Base-by-base conservation (phyloP, 2,329 filamentous ascomycete genomes). In the Cladophialophora chaetospira region DNA sequence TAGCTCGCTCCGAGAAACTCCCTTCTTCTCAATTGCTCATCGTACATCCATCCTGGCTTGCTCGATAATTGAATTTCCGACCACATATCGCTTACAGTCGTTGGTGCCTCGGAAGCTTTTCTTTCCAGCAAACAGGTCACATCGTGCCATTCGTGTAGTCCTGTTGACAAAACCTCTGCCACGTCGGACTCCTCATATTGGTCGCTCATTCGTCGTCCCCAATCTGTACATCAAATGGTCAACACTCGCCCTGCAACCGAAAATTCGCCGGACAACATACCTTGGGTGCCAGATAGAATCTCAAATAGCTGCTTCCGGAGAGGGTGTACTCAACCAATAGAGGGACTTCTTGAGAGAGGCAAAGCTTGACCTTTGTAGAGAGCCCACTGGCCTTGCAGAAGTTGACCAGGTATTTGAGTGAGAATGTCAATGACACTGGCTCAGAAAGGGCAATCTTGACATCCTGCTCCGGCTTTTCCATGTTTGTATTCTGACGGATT, bases 261-360 rank as follows among this genome's bases (percentile, higher is more conserved):
- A 11, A 13, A 3, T 25, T 11, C 8, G 28, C 33, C 54, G 26
- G 42, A 31, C 46, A 38, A 71, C 82, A 58, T 77, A 94, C 94
- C 91, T 99, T 99, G 65, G 94, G 94, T 64, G 94, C 94, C 68
- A 99, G 85, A 78, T 97, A 99, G 84, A 97, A 99, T 70, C 93
- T 86, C 76, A 99, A 77, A 75, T 94, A 94, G 75, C 90, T 94
- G 79, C 85, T 91, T 64, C 89, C 88, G 53, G 82, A 81, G 60
- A 97, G 77, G 53, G 78, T 80, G 76, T 97, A 99, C 80, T 99
- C 94, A 42, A 99, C 94, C 67, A 97, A 81, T 65, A 99, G 85
- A 25, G 94, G 94, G 49, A 99, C 93, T 77, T 99, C 94, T 75
- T 91, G 92, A 51, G 93, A 97, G 66, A 99, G 83, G 77, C 89